Conservation (phyloP, 2,329 filamentous ascomycete genomes). For the Fusarium mundagurra region DNA sequence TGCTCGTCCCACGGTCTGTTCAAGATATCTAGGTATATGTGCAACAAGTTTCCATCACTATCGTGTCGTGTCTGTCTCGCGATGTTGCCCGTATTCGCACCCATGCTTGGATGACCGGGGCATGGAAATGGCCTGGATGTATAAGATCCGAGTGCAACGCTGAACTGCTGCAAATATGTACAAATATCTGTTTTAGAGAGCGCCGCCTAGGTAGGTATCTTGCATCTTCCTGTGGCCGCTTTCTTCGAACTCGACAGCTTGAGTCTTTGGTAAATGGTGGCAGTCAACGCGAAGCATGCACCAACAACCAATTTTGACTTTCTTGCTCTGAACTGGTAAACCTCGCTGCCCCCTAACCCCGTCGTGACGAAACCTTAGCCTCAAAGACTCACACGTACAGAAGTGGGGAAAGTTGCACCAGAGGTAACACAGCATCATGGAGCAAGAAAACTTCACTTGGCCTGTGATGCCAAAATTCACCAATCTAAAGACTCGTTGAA, state of each 20-base stretch:
- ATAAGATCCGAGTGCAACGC: slow-evolving; percentile 24
- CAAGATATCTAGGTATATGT: not conserved
- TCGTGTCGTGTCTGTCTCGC: slow-evolving; percentile 19
- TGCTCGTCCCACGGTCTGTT: slow-evolving; percentile 3
- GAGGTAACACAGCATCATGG: not conserved
- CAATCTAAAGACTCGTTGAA: not conserved
- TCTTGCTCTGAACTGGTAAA: not conserved
- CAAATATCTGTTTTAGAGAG: slow-evolving; percentile 7
- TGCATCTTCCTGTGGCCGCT: not conserved
- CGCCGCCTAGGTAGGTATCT: not conserved
- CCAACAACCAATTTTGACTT: not conserved
- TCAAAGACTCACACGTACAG: slow-evolving; percentile 9
- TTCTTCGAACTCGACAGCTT: not conserved
- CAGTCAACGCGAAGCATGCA: not conserved
- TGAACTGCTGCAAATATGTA: not conserved
- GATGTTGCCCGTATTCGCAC: slow-evolving; percentile 37
- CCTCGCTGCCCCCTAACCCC: not conserved
- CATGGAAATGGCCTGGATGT: slow-evolving; percentile 2
- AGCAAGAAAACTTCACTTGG: not conserved
- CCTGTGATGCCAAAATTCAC: not conserved
- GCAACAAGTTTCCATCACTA: slow-evolving; percentile 2
- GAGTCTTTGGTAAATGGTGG: not conserved
- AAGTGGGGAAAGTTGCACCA: slow-evolving; percentile 30
- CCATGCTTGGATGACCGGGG: slow-evolving; percentile 11
- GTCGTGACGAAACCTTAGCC: slow-evolving; percentile 19